These are phyloP conservation scores for Fragilaria crotonensis DNA, from an alignment of 108 stramenopile genomes.

Conservation along the genomic window DNA sequence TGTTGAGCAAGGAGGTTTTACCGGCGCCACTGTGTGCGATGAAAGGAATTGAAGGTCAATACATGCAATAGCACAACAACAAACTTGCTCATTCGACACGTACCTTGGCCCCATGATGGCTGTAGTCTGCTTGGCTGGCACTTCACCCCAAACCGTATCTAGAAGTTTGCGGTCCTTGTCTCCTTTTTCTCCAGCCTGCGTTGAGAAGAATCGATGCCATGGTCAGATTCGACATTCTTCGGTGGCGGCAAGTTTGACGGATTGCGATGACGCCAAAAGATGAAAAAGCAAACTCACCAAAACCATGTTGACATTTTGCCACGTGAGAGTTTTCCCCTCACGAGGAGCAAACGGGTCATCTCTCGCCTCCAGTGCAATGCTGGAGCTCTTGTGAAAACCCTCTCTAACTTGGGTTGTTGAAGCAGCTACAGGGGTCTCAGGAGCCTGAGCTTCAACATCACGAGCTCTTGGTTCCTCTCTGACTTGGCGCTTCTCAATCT, in stretches of 20 bases:
- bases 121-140: conserved; percentile 49
- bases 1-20: conserved; percentile 78
- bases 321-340: conserved; percentile 49
- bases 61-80: neutral
- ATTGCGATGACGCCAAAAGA: too few species aligned
- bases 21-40: conserved; percentile 30
- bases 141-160: conserved; percentile 59
- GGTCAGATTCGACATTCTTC: too few species aligned
- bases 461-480: neutral
- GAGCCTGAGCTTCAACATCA: neutral
- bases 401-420: neutral
- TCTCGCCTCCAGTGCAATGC: neutral
- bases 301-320: conserved; percentile 65
- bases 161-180: conserved; percentile 35
- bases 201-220: neutral
- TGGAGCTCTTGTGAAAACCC: neutral
- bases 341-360: conserved; percentile 59
- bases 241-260: too few species aligned
- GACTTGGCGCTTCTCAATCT: neutral
- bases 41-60: neutral
- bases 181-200: conserved; percentile 8
- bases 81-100: neutral
- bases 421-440: neutral
- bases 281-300: conserved; percentile 31
- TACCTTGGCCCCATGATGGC: conserved; percentile 66